A percentile compares a stretch with the other conserved stretches of the same genome.
These are phyloP conservation scores for Metrosideros polymorpha DNA, from an alignment of 441 rosid species.

Conservation along the genomic window DNA sequence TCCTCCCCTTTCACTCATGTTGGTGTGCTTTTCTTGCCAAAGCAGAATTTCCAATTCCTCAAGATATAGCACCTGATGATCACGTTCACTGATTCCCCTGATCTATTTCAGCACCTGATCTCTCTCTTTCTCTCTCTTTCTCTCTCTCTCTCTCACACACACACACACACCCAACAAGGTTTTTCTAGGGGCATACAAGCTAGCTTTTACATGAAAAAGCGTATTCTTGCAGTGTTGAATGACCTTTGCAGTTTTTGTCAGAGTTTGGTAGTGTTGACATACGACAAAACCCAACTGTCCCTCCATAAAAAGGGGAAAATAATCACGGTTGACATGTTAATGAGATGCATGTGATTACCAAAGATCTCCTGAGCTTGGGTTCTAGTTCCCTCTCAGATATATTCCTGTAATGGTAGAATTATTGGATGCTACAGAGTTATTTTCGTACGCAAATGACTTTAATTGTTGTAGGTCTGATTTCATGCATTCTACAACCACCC, in stretches of 20 bases:
- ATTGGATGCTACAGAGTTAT: not conserved
- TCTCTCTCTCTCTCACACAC: not conserved
- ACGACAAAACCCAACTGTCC: not conserved
- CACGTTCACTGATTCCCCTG: not conserved
- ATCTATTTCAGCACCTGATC: not conserved
- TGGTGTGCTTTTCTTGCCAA: not conserved
- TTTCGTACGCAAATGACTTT: not conserved
- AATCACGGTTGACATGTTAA: not conserved
- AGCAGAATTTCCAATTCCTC: not conserved
- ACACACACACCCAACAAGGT: not conserved
- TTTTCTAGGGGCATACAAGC: not conserved
- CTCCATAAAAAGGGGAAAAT: not conserved
- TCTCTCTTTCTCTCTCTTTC: not conserved
- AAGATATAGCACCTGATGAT: not conserved
- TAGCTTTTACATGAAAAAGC: not conserved
- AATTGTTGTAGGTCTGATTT: not conserved
- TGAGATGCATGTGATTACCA: not conserved
- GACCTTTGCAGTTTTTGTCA: not conserved
- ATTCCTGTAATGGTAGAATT: not conserved
- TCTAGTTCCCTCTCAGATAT: not conserved
- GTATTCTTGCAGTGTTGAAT: not conserved
- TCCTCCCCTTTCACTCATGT: not conserved
- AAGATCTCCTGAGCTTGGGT: not conserved
- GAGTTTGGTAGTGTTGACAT: not conserved
- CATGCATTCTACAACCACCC: not conserved